Conservation (phyloP, 768 basidiomycete genomes). For the Lepiota venenata region DNA sequence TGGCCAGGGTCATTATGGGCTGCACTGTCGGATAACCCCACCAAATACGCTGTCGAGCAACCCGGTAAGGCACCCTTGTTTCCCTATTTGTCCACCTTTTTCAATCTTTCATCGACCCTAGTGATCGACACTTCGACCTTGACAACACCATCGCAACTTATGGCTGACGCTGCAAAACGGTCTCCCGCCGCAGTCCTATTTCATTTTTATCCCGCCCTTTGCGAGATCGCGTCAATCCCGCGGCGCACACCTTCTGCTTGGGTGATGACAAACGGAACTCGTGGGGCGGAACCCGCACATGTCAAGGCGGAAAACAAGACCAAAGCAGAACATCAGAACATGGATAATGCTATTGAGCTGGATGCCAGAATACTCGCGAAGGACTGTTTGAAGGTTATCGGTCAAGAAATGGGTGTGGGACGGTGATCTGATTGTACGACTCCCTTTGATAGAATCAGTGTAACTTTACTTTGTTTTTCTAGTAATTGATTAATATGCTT, state of each 20-base stretch:
- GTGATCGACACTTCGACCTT: constrained; percentile 35
- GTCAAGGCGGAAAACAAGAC: constrained; percentile 18
- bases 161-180: constrained; percentile 70
- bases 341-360: constrained; percentile 38
- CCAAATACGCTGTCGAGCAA: constrained; percentile 47
- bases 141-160: constrained; percentile 47
- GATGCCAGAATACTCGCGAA: constrained; percentile 67
- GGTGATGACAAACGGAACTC: constrained; percentile 32
- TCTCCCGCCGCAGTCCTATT: constrained; percentile 84
- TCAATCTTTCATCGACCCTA: constrained; percentile 1
- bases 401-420: constrained; percentile 67
- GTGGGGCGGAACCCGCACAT: constrained; percentile 9
- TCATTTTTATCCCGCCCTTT: constrained; percentile 78
- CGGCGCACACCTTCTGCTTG: constrained; percentile 67
- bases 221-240: constrained; percentile 75
- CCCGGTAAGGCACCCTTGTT: constrained; percentile 43
- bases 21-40: constrained; percentile 63
- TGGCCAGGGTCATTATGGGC: constrained; percentile 80
- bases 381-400: constrained; percentile 65
- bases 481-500: not conserved
- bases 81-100: not conserved
- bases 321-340: not conserved
- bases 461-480: not conserved
- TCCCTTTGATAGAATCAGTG: not conserved
- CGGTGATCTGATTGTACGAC: constrained; percentile 12